A percentile compares a stretch with the other conserved stretches of the same genome.
Conservation (phyloP, 2,329 filamentous ascomycete species). For the Xylaria polymorpha region DNA sequence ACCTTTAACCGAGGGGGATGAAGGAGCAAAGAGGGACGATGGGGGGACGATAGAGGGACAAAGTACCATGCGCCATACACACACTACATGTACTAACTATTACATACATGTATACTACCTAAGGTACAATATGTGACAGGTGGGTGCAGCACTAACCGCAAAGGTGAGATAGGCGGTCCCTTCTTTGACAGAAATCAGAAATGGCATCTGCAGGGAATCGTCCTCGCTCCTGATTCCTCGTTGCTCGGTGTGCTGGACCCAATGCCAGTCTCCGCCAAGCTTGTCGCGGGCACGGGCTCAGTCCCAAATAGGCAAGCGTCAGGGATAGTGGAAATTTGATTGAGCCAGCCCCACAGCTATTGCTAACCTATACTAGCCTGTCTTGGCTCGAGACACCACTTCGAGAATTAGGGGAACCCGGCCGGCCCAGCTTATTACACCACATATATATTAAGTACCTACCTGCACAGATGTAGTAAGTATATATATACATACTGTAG, state of each 20-base stretch:
- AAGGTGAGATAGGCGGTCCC: constrained; percentile 23
- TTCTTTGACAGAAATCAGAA: constrained; percentile 31
- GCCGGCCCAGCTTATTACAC: not conserved
- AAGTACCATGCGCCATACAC: not conserved
- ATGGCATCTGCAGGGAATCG: constrained; percentile 32
- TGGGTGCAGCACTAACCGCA: constrained; percentile 1
- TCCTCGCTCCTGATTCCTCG: constrained; percentile 25
- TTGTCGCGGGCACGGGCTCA: constrained; percentile 1
- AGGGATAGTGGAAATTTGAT: constrained; percentile 36
- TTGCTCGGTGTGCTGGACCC: constrained; percentile 7
- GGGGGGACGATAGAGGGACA: not conserved
- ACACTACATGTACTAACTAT: not conserved
- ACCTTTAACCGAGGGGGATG: constrained; percentile 10
- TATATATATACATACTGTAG: no score
- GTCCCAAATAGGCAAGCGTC: constrained; percentile 33
- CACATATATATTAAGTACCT: no score
- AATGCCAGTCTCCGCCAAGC: constrained; percentile 19
- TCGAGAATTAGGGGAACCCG: constrained; percentile 28
- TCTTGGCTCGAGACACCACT: constrained; percentile 6
- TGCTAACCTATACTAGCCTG: not conserved
- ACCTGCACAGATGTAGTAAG: no score
- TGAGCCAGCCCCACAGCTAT: constrained; percentile 11
- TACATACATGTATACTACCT: no score
- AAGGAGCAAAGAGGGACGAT: not conserved
- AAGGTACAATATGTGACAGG: not conserved